Conservation (phyloP, 73 alveolate species). For the Paramecium sonneborni region DNA sequence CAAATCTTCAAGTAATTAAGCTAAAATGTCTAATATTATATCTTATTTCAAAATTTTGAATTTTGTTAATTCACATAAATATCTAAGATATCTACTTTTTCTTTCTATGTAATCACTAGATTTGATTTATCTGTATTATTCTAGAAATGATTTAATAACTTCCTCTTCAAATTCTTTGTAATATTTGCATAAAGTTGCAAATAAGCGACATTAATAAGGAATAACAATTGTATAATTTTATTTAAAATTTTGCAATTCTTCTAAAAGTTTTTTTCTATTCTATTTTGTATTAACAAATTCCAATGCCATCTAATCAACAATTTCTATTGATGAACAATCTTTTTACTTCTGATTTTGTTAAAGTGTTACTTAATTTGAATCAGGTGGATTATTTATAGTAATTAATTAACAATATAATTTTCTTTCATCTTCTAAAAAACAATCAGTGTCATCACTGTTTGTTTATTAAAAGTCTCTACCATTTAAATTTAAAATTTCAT, state of each 20-base stretch:
- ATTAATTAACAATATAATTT: not conserved
- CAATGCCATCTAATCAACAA: constrained; percentile 55
- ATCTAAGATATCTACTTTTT: constrained; percentile 57
- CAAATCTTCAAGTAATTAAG: constrained; percentile 48
- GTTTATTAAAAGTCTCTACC: not conserved
- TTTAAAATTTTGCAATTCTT: constrained; percentile 44
- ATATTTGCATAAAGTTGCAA: constrained; percentile 60
- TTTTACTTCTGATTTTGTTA: constrained; percentile 21
- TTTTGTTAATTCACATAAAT: constrained; percentile 62
- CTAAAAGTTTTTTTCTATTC: constrained; percentile 58
- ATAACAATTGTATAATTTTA: constrained; percentile 42
- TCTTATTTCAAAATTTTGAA: constrained; percentile 48
- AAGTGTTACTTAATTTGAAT: not conserved
- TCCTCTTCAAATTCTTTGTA: constrained; percentile 64
- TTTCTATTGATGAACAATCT: constrained; percentile 55
- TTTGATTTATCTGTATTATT: constrained; percentile 13
- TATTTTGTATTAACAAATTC: constrained; percentile 50
- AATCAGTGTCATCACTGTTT: constrained; percentile 14
- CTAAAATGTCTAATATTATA: constrained; percentile 51
- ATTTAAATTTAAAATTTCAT: constrained; percentile 3
- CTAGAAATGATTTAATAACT: constrained; percentile 52
- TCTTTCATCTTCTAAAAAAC: not conserved
- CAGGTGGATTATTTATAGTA: not conserved
- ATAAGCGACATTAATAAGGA: constrained; percentile 59
- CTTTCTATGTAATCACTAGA: constrained; percentile 33